Evolutionary conservation across 371 early-diverging fungal genomes (phyloP).

Genomic region (Rhizomucor pusillus): DNA sequence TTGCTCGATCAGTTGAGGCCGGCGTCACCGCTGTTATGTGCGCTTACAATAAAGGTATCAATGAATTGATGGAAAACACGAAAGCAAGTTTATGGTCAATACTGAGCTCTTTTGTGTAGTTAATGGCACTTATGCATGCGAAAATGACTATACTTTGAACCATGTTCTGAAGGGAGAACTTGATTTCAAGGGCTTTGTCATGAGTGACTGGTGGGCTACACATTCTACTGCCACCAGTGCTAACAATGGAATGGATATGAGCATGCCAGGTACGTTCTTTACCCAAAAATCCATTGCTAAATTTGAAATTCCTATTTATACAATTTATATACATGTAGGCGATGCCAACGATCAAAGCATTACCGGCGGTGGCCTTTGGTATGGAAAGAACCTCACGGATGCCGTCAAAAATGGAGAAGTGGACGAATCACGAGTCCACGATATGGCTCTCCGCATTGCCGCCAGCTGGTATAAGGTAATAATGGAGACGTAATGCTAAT

Average conservation of each 20-base stretch:
- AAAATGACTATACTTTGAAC: conserved; percentile 43
- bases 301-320: background rate
- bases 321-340: background rate
- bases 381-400: conserved; percentile 22
- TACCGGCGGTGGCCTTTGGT: background rate
- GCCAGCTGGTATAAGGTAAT: conserved; percentile 46
- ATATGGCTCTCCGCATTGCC: conserved; percentile 56
- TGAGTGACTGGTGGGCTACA: conserved; percentile 39
- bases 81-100: no score
- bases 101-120: conserved; percentile 4
- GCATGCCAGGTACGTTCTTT: conserved; percentile 66
- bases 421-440: conserved; percentile 23
- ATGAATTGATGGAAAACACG: no score
- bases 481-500: background rate
- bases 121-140: conserved; percentile 50
- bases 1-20: conserved; percentile 49
- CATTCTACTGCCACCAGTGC: conserved; percentile 28
- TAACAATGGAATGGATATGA: conserved; percentile 56
- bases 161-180: conserved; percentile 48
- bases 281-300: background rate
- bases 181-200: conserved; percentile 45
- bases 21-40: conserved; percentile 61
- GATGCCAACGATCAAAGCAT: background rate
- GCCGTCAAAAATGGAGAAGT: conserved; percentile 28
- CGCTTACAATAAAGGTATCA: conserved; percentile 43